Evolutionary conservation across 192 early-diverging fungal genomes (phyloP).

Genomic region (Coemansia guatemalensis): DNA sequence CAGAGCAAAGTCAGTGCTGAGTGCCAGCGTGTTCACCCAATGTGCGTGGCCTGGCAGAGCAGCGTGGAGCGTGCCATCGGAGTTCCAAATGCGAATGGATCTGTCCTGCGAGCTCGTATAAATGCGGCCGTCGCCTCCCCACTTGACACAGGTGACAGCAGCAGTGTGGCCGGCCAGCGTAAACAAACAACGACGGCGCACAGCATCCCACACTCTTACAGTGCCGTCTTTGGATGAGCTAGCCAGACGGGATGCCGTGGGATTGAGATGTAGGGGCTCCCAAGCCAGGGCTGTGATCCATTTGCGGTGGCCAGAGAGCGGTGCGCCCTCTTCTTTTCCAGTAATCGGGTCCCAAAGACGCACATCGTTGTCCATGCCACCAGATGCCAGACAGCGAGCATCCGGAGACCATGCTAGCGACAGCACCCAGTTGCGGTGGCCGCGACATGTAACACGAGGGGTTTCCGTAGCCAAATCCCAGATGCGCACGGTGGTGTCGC

Average conservation of each 20-base stretch:
- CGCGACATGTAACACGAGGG: constrained; percentile 77
- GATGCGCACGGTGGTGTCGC: constrained; percentile 91
- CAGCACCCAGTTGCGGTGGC: constrained; percentile 93
- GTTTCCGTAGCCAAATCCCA: constrained; percentile 98
- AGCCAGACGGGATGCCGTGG: constrained; percentile 76
- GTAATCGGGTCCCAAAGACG: constrained; percentile 88
- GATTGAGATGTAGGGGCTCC: constrained; percentile 91
- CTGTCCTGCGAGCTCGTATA: constrained; percentile 94
- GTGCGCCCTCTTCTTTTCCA: constrained; percentile 75
- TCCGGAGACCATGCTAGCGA: constrained; percentile 93
- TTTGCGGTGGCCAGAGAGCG: constrained; percentile 81
- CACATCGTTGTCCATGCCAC: constrained; percentile 92
- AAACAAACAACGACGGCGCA: constrained; percentile 68
- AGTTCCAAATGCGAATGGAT: constrained; percentile 94
- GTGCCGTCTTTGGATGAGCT: constrained; percentile 92
- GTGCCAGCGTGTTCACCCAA: constrained; percentile 94
- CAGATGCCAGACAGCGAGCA: constrained; percentile 79
- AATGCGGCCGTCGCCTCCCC: constrained; percentile 93
- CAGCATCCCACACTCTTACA: constrained; percentile 90
- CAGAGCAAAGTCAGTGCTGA: constrained; percentile 88
- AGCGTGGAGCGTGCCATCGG: constrained; percentile 79
- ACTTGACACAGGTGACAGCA: constrained; percentile 91
- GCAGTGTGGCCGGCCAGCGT: constrained; percentile 88
- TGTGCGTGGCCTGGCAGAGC: constrained; percentile 91
- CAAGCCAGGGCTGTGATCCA: constrained; percentile 89